Conservation (phyloP, 768 basidiomycete genomes). For the Amanita subjunquillea region DNA sequence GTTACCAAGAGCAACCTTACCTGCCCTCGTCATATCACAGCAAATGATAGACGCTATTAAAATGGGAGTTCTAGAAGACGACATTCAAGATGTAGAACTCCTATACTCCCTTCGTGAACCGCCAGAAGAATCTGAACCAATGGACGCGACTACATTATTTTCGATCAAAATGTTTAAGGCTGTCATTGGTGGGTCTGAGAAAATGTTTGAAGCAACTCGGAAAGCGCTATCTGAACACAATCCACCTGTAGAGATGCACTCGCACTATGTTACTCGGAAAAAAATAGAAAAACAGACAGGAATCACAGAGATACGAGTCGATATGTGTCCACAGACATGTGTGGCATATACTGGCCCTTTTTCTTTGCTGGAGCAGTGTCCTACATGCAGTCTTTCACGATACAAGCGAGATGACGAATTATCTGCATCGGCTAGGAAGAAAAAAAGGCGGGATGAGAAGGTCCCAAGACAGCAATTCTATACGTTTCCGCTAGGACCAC, state of each 20-base stretch:
- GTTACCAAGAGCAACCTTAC: too few species aligned
- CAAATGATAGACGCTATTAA: too few species aligned
- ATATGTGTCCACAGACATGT: constrained; percentile 5
- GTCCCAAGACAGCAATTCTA: neutral
- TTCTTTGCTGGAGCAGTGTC: neutral
- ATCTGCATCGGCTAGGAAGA: neutral
- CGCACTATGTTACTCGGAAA: neutral
- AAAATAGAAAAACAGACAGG: neutral
- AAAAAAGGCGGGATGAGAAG: neutral
- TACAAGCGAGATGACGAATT: neutral
- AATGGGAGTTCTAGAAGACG: neutral
- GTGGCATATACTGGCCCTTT: constrained; percentile 2
- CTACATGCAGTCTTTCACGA: neutral
- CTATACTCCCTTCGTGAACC: neutral
- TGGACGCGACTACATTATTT: neutral
- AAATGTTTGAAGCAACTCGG: neutral
- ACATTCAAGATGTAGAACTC: neutral
- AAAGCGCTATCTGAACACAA: neutral
- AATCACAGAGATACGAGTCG: neutral
- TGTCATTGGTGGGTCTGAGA: neutral
- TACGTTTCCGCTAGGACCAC: too few species aligned
- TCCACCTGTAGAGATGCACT: neutral
- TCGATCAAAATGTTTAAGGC: constrained; percentile 1
- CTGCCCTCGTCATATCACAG: too few species aligned
- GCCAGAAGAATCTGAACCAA: neutral